Percentiles rank a stretch among this genome's conserved stretches.
phyloP scores from a whole-genome alignment of 2,329 filamentous ascomycete species.

The Ambrosiella xylebori region DNA sequence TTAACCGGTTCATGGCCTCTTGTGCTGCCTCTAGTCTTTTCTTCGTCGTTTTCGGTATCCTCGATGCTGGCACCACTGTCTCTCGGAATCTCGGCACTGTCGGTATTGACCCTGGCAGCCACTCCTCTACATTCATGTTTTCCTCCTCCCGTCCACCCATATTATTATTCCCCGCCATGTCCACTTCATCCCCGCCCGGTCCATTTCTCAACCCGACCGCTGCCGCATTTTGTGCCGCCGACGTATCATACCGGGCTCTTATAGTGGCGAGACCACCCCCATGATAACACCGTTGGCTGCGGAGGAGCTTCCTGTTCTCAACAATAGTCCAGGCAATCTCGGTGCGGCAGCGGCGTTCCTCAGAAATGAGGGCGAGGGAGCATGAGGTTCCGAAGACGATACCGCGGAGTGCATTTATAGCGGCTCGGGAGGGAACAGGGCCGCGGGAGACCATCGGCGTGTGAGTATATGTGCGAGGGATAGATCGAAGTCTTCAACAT shows the following conservation, averaged over 20 bases:
- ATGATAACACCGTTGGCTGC: slow-evolving; percentile 13
- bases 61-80: not conserved
- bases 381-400: slow-evolving; percentile 40
- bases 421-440: slow-evolving; percentile 37
- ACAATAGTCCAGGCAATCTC: slow-evolving; percentile 32
- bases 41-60: not conserved
- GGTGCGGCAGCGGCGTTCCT: slow-evolving; percentile 39
- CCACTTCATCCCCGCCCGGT: not conserved
- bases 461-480: not conserved
- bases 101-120: not conserved
- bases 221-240: not conserved
- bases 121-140: not conserved
- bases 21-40: not conserved
- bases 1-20: not conserved
- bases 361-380: slow-evolving; percentile 35
- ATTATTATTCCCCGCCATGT: not conserved
- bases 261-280: slow-evolving; percentile 12
- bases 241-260: slow-evolving; percentile 9
- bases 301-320: slow-evolving; percentile 26
- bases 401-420: slow-evolving; percentile 36
- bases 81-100: not conserved
- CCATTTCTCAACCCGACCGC: not conserved
- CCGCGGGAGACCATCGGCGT: slow-evolving; percentile 27
- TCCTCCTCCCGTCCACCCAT: not conserved
- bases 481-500: not conserved